phyloP scores from a whole-genome alignment of 768 basidiomycete genomes.

The Boletus reticulatus region DNA sequence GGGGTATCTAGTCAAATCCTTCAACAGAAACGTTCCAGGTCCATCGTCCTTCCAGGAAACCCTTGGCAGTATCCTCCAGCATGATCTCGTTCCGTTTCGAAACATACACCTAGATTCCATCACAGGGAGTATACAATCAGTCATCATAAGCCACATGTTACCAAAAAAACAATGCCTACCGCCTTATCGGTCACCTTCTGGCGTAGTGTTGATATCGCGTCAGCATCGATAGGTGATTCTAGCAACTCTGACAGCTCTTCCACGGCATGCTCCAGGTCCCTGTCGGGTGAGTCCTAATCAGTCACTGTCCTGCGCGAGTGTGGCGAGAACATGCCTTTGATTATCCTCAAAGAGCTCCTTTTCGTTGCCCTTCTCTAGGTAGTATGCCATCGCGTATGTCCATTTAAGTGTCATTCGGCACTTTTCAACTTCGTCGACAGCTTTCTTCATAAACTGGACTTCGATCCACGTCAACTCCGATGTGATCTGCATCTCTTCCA shows the following conservation, averaged over 20 bases:
- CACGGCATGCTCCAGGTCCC: conserved; percentile 92
- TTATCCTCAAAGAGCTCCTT: conserved; percentile 98
- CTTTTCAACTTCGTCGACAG: conserved; percentile 87
- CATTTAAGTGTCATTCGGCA: conserved; percentile 97
- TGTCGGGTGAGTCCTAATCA: conserved; percentile 24
- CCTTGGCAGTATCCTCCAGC: conserved; percentile 89
- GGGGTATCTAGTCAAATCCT: conserved; percentile 54
- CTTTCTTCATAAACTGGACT: conserved; percentile 98
- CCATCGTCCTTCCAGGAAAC: conserved; percentile 86
- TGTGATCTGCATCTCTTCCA: conserved; percentile 98
- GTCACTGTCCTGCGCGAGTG: not conserved
- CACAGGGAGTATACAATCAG: not conserved
- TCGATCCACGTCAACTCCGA: conserved; percentile 97
- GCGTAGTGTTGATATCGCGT: conserved; percentile 74
- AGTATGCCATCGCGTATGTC: conserved; percentile 99
- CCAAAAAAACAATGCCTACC: conserved; percentile 40
- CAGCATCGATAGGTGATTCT: conserved; percentile 87
- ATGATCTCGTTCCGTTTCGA: conserved; percentile 95
- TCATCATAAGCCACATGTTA: not conserved
- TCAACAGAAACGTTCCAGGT: conserved; percentile 72
- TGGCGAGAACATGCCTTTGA: conserved; percentile 59
- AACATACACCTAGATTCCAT: conserved; percentile 70
- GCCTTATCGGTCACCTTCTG: conserved; percentile 97
- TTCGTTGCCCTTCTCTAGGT: conserved; percentile 84
- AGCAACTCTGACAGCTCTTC: conserved; percentile 92